Base-by-base conservation (phyloP, 1,139 yeast genomes). In the Martiniozyma asiatica region DNA sequence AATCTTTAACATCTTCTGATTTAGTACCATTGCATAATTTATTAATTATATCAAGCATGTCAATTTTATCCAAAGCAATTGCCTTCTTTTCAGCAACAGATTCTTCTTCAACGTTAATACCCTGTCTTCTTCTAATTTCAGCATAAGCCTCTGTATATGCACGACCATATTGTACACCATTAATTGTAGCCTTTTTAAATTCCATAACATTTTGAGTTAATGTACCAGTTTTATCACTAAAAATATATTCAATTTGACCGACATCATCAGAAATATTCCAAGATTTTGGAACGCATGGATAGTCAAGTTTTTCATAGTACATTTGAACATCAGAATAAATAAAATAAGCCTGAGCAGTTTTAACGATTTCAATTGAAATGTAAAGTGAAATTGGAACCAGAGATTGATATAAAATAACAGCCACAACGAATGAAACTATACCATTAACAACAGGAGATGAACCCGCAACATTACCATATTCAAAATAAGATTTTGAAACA, bases 181-280 rank as follows among this genome's bases (percentile, higher is more conserved):
- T 73, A 37, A 89, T 78, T 2, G 95, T 74, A 52, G 94, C 81
- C 53, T 89, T 89, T 47, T 84, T 84, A 58, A 87, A 87, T 55
- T 87, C 96, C 98, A 89, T 89, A 24, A 87, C 81, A 51, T 89
- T 89, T 53, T 87, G 97, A 2, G 98, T 89, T 44, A 89, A 63
- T 0, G 98, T 89, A 36, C 98, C 98, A 1, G 98, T 89, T 56
- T 89, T 89, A 57, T 89, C 98, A 49, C 94, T 81, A 56, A 89
- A 89, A 27, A 89, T 75, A 50, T 87, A 89, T 54, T 89, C 97
- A 45, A 89, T 80, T 56, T 89, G 98, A 20, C 98, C 98, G 48
- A 89, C 64, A 55, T 89, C 98, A 58, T 89, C 98, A 9, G 96
- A 84, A 33, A 89, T 87, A 50, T 80, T 84, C 98, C 98, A 89